phyloP scores from a whole-genome alignment of 73 alveolate genomes.

The Uronychia setigera region DNA sequence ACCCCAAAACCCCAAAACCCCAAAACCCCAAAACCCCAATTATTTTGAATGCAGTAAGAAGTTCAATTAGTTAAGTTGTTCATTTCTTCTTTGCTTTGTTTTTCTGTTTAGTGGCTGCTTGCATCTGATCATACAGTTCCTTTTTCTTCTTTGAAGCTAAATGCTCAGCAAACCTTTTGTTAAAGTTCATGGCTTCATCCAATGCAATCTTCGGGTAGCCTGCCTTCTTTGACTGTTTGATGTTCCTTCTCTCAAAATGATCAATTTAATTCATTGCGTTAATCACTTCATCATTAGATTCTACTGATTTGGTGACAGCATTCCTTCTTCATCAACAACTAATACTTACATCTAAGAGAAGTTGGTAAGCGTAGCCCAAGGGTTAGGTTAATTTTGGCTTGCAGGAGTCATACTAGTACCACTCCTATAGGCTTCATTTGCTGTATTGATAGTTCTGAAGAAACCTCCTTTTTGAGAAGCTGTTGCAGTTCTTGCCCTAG shows the following conservation, averaged over 20 bases:
- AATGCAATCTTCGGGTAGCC: constrained; percentile 47
- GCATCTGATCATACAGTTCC: neutral
- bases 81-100: no score
- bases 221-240: constrained; percentile 13
- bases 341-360: neutral
- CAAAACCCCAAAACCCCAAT: no score
- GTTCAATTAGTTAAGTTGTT: no score
- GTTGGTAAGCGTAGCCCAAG: neutral
- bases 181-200: constrained; percentile 46
- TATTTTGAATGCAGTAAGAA: no score
- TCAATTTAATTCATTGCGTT: constrained; percentile 13
- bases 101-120: neutral
- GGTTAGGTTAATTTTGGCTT: neutral
- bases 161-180: constrained; percentile 56
- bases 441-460: neutral
- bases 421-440: neutral
- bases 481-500: neutral
- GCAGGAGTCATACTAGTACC: neutral
- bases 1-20: no score
- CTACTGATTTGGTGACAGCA: neutral
- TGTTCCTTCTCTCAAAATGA: constrained; percentile 24
- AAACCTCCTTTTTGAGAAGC: neutral
- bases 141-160: constrained; percentile 19
- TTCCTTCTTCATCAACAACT: neutral
- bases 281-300: neutral